phyloP scores from a whole-genome alignment of 2,329 filamentous ascomycete species.

The Colletotrichum zoysiae region DNA sequence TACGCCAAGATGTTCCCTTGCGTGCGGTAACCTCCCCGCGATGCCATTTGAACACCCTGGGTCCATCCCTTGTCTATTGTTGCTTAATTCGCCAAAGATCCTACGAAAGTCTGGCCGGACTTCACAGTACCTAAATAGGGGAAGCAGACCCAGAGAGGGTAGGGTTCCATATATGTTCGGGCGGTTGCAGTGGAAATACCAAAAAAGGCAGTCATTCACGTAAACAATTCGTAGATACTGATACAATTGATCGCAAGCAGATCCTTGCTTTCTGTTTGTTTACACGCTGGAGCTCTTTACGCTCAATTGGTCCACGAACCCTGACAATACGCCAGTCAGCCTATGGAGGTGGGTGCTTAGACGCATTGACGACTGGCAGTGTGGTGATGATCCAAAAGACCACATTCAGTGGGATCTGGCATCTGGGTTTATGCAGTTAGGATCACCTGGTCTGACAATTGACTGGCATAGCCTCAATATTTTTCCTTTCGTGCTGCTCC shows the following conservation, averaged over 20 bases:
- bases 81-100: neutral
- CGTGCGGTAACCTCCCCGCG: neutral
- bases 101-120: neutral
- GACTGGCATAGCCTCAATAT: neutral
- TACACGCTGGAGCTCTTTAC: neutral
- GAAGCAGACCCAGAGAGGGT: too few relatives aligned
- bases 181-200: neutral
- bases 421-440: neutral
- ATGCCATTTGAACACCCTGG: neutral
- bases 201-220: neutral
- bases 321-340: neutral
- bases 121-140: neutral
- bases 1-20: neutral
- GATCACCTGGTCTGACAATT: neutral
- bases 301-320: neutral
- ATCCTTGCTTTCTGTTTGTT: neutral
- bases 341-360: neutral
- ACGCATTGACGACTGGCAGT: neutral
- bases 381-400: neutral
- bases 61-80: neutral
- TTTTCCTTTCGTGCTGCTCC: neutral
- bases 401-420: neutral
- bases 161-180: too few relatives aligned
- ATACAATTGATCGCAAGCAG: neutral
- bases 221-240: neutral